Percentiles rank a stretch among this genome's conserved stretches.
Conservation (phyloP, 371 early-diverging fungal species). For the Zychaea mexicana region DNA sequence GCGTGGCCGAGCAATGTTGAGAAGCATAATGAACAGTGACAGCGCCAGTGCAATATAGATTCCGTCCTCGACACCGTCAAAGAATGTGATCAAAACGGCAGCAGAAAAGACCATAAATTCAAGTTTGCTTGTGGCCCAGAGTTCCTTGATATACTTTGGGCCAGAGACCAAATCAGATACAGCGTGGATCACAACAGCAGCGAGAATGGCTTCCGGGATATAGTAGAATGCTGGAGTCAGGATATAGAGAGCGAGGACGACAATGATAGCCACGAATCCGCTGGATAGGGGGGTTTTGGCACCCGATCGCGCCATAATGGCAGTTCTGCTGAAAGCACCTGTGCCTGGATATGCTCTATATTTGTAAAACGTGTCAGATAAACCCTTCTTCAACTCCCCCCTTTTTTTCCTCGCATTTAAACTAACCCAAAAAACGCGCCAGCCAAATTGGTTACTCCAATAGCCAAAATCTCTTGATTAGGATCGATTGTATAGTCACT, state of each 20-base stretch:
- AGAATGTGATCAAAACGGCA: conserved; percentile 63
- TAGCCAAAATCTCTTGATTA: conserved; percentile 85
- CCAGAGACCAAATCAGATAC: conserved; percentile 59
- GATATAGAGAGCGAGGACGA: conserved; percentile 77
- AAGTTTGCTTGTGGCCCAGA: conserved; percentile 42
- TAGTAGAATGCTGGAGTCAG: conserved; percentile 86
- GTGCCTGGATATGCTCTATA: conserved; percentile 79
- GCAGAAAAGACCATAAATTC: conserved; percentile 52
- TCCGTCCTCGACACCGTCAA: conserved; percentile 36
- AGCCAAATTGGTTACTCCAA: conserved; percentile 79
- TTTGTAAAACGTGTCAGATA: not conserved
- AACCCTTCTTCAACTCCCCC: not conserved
- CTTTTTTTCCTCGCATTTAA: not conserved
- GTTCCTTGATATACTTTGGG: conserved; percentile 21
- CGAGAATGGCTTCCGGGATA: conserved; percentile 79
- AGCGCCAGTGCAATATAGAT: conserved; percentile 27
- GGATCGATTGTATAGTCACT: conserved; percentile 54
- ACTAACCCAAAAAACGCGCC: conserved; percentile 77
- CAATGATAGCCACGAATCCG: conserved; percentile 71
- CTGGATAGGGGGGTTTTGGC: conserved; percentile 83
- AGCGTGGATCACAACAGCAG: conserved; percentile 81
- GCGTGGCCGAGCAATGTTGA: conserved; percentile 23
- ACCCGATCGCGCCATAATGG: conserved; percentile 80
- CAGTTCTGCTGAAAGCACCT: conserved; percentile 89
- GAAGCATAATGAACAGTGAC: conserved; percentile 22